phyloP scores from a whole-genome alignment of 2,329 filamentous ascomycete genomes.

The Hypocreales sp. region DNA sequence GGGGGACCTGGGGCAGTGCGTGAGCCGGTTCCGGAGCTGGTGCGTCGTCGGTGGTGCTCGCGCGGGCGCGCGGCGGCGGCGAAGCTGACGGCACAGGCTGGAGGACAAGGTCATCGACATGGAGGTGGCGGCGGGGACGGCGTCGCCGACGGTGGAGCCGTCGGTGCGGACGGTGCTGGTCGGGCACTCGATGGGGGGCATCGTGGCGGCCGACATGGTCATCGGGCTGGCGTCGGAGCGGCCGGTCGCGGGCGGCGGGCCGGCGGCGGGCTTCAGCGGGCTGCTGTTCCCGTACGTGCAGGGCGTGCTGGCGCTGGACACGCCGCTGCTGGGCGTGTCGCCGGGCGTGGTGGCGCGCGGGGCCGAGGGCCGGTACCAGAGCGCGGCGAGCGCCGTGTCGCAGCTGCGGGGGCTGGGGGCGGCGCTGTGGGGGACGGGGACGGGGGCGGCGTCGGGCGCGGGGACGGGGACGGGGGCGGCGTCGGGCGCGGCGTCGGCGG shows the following conservation, averaged over 20 bases:
- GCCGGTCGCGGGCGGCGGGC: slow-evolving; percentile 22
- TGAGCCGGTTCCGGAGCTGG: slow-evolving; percentile 63
- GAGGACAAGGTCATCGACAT: slow-evolving; percentile 87
- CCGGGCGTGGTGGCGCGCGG: slow-evolving; percentile 73
- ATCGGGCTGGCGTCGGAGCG: slow-evolving; percentile 50
- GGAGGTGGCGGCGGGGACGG: slow-evolving; percentile 67
- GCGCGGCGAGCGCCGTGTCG: slow-evolving; percentile 54
- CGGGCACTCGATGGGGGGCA: slow-evolving; percentile 86
- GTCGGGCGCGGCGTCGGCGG: slow-evolving; percentile 8
- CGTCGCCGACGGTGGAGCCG: slow-evolving; percentile 74
- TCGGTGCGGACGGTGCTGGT: slow-evolving; percentile 69
- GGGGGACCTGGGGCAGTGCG: slow-evolving; percentile 57
- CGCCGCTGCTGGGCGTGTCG: slow-evolving; percentile 72
- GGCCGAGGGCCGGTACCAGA: slow-evolving; percentile 69
- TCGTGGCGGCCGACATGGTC: slow-evolving; percentile 81
- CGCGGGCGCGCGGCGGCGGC: too few relatives aligned
- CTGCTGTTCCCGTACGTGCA: slow-evolving; percentile 92
- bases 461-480: slow-evolving; percentile 14
- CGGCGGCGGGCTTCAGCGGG: slow-evolving; percentile 26
- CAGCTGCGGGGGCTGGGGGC: slow-evolving; percentile 51
- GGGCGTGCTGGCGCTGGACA: slow-evolving; percentile 85
- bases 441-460: slow-evolving; percentile 1
- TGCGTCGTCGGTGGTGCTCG: too few relatives aligned
- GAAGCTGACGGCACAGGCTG: slow-evolving; percentile 40
- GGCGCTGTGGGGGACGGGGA: slow-evolving; percentile 43